Percentiles rank a stretch among this genome's conserved stretches.
Evolutionary conservation across 148 eudicot species (phyloP).

Genomic region (Spergularia marina): DNA sequence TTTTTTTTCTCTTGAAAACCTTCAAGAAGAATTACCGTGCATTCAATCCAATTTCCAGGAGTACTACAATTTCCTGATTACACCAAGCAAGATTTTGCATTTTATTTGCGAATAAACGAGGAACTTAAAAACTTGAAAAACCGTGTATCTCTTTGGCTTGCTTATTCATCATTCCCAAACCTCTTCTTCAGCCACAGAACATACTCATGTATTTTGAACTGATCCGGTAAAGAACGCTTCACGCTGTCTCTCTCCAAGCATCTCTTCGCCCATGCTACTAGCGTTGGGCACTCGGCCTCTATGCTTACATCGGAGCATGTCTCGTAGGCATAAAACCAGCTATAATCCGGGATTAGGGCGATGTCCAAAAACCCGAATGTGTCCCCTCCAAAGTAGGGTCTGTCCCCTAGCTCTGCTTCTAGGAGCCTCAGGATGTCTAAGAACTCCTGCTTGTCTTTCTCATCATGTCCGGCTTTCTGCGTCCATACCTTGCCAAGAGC

Average conservation of each 20-base stretch:
- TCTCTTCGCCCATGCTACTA: slow-evolving; percentile 49
- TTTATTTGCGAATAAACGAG: too few relatives aligned
- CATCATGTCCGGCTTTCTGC: slow-evolving; percentile 30
- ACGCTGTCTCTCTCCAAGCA: slow-evolving; percentile 44
- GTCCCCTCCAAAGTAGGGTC: slow-evolving; percentile 47
- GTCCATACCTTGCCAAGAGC: slow-evolving; percentile 29
- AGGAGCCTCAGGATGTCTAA: slow-evolving; percentile 32
- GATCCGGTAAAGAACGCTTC: slow-evolving; percentile 18
- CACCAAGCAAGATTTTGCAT: too few relatives aligned
- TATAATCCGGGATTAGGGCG: slow-evolving; percentile 30
- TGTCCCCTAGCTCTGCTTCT: slow-evolving; percentile 43
- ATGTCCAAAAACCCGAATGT: slow-evolving; percentile 40
- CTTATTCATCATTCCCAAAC: slow-evolving; percentile 2
- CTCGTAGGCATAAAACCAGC: slow-evolving; percentile 40
- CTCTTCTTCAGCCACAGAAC: neutral
- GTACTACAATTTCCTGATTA: too few relatives aligned
- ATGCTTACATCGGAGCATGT: slow-evolving; percentile 28
- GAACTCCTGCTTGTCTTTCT: slow-evolving; percentile 40
- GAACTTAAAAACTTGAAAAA: too few relatives aligned
- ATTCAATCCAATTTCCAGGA: too few relatives aligned
- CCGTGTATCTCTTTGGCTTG: too few relatives aligned
- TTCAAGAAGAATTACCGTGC: too few relatives aligned
- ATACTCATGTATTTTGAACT: slow-evolving; percentile 1
- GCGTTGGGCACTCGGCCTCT: slow-evolving; percentile 41
- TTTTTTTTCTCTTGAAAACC: too few relatives aligned